Base-by-base conservation (phyloP, 2,329 filamentous ascomycete species). In the Fusarium ramigenum region DNA sequence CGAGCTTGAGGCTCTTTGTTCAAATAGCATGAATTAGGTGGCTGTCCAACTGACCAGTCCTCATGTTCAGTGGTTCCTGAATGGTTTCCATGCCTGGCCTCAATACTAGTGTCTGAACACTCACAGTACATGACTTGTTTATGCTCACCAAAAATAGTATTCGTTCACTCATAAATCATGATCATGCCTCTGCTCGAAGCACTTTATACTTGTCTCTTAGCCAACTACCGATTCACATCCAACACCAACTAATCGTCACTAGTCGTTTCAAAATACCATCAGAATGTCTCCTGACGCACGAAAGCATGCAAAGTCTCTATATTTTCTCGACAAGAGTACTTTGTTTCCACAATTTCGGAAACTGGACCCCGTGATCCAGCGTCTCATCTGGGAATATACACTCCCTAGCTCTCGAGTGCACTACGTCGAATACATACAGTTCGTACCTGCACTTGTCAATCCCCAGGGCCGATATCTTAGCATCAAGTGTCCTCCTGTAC, bases 241-340 rank as follows among this genome's bases (percentile, higher is more conserved):
- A 30, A 40, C 5, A 9, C 36, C 15, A n/a, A 28, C 23, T 8
- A 15, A 18, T 28, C 5, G 5, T n/a, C 25, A 18, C 23, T n/a
- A n/a, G 7, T 21, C 23, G 19, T 30, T 42, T 18, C 23, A 4
- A 28, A 14, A 18, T 18, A 30, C 14, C 1, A n/a, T 18, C 19
- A 42, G 19, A 28, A 54, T 42, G 36, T 5, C 25, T 30, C 36
- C 19, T 5, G 4, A 40, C 28, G 19, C 23, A n/a, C 19, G 10
- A 40, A 21, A n/a, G 15, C 14, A 54, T 7, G 7, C 25, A 11
- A 12, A 5, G 9, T 5, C 15, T 9, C 11, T 16, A 6, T 28
- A 6, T 9, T 4, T 12, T 9, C 19, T 6, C 2, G 15, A 40
- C 0, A 18, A n/a, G 8, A n/a, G 21, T 21, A 7, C 4, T 3